Conservation (phyloP, 2,329 filamentous ascomycete species). For the Aureobasidium namibiae region DNA sequence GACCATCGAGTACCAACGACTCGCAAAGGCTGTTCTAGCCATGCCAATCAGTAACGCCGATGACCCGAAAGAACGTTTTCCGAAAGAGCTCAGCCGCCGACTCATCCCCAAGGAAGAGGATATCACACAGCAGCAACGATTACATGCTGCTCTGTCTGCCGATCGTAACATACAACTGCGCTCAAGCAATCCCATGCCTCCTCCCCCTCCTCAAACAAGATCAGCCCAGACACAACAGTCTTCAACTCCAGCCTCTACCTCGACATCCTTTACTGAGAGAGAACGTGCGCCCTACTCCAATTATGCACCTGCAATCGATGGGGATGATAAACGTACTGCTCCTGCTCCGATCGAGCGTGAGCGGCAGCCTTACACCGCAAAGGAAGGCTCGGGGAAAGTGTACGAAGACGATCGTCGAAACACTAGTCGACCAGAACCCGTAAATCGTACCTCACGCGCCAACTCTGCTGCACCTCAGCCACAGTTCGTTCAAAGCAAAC, state of each 20-base stretch:
- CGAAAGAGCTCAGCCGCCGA: slow-evolving; percentile 66
- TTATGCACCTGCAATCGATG: slow-evolving; percentile 24
- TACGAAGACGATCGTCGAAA: slow-evolving; percentile 35
- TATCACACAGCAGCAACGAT: slow-evolving; percentile 47
- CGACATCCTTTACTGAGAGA: slow-evolving; percentile 27
- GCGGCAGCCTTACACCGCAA: slow-evolving; percentile 54
- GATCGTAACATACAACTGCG: slow-evolving; percentile 42
- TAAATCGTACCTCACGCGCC: slow-evolving; percentile 10
- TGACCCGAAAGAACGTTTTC: slow-evolving; percentile 63
- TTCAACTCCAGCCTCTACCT: neutral
- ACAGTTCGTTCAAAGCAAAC: slow-evolving; percentile 2
- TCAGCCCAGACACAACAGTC: slow-evolving; percentile 3
- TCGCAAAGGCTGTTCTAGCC: slow-evolving; percentile 59
- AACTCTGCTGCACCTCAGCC: slow-evolving; percentile 13
- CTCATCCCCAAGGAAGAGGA: slow-evolving; percentile 59
- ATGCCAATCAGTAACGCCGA: slow-evolving; percentile 62
- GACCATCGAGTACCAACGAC: slow-evolving; percentile 61
- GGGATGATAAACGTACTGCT: slow-evolving; percentile 30
- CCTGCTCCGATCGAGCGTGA: slow-evolving; percentile 54
- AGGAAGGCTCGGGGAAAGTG: slow-evolving; percentile 51
- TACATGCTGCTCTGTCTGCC: slow-evolving; percentile 52
- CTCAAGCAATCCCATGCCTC: slow-evolving; percentile 25
- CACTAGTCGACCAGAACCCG: slow-evolving; percentile 1
- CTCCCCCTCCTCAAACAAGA: slow-evolving; percentile 21
- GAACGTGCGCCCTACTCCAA: slow-evolving; percentile 34